A percentile compares a stretch with the other conserved stretches of the same genome.
These are phyloP conservation scores for Fusarium duplospermum DNA, from an alignment of 2,329 filamentous ascomycete genomes.

Conservation along the genomic window DNA sequence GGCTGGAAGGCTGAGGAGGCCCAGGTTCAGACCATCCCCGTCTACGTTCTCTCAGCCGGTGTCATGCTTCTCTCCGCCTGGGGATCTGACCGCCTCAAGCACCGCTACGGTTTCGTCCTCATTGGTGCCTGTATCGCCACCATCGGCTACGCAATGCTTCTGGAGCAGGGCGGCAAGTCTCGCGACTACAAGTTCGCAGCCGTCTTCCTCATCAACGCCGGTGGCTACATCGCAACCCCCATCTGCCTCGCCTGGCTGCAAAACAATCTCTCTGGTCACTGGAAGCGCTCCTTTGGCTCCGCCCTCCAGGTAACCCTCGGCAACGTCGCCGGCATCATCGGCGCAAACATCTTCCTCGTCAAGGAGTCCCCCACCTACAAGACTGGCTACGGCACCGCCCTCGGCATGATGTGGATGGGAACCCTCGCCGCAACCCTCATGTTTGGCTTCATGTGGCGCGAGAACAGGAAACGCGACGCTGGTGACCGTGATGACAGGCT, in stretches of 20 bases:
- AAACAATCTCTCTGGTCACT: conserved; percentile 68
- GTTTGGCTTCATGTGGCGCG: conserved; percentile 45
- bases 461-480: conserved; percentile 50
- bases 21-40: conserved; percentile 51
- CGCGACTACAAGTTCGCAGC: conserved; percentile 61
- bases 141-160: conserved; percentile 66
- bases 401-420: conserved; percentile 60
- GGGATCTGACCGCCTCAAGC: conserved; percentile 62
- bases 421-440: conserved; percentile 49
- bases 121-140: conserved; percentile 61
- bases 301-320: conserved; percentile 63
- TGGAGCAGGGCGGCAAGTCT: conserved; percentile 47
- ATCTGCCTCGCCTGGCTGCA: conserved; percentile 66
- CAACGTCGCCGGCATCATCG: conserved; percentile 62
- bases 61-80: conserved; percentile 52
- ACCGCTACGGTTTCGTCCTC: conserved; percentile 66
- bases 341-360: conserved; percentile 60
- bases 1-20: conserved; percentile 49
- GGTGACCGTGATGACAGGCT: conserved; percentile 48
- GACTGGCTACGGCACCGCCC: conserved; percentile 61
- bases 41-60: conserved; percentile 50
- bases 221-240: conserved; percentile 66
- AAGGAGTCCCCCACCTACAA: conserved; percentile 60
- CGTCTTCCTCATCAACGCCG: conserved; percentile 64
- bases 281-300: conserved; percentile 65